Evolutionary conservation across 2,329 filamentous ascomycete genomes (phyloP), one percentile per base, ranked within the genome.

Genomic region (Beauveria australis): DNA sequence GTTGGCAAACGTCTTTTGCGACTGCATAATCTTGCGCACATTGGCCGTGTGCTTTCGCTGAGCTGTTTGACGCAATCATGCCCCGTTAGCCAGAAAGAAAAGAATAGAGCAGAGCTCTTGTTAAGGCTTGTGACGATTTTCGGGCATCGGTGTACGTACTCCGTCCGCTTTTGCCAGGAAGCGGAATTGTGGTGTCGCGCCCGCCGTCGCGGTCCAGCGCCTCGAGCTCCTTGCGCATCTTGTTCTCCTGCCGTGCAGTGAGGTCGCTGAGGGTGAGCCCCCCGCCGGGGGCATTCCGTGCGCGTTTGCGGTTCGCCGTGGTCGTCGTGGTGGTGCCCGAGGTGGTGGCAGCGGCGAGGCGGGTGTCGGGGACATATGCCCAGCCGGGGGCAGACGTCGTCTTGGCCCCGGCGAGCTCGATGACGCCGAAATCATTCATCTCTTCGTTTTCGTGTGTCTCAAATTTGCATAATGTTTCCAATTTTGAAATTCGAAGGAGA

Each of bases 291-390:
- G 81, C 73, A 68, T 79, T 83, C 64, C 89, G 82, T 33, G 84
- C 86, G 68, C 91, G 88, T 75, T 95, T 96, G 64, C 89, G 82
- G 78, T 81, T 83, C 65, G 73, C 75, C 64, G 78, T 74, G 40
- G 47, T 33, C 8, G 57, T 40, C 62, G 79, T 79, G 57, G 78
- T 71, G 55, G 77, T 72, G 66, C 81, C 80, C 14, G 82, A 80
- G 10, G 47, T n/a, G 33, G 22, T 26, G 37, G n/a, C 33, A 14
- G 33, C 51, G 60, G 84, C 80, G 60, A 82, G 80, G 47, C 73
- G 81, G 71, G 83, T 86, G 70, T 96, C 91, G 33, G 92, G 87
- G 1, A 97, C 90, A 72, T 96, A 96, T 14, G 91, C 91, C 89
- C 92, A 97, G 69, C 93, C 93, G 1, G 93, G 92, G 1, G 91